A percentile compares a stretch with the other conserved stretches of the same genome.
Conservation (phyloP, 169 alveolate genomes). For the Plasmodium billcollinsi region DNA sequence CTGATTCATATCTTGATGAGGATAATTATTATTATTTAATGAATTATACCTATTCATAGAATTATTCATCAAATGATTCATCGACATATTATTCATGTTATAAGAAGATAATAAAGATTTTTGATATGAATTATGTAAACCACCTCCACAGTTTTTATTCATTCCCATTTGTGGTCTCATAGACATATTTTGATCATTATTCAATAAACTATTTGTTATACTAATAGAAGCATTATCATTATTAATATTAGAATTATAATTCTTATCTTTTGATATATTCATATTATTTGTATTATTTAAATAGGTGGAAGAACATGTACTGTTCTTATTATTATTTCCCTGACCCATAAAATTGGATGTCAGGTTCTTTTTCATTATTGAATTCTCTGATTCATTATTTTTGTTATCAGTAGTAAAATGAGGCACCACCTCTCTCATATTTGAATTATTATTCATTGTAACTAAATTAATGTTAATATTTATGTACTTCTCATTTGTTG, state of each 20-base stretch:
- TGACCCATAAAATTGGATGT: slow-evolving; percentile 23
- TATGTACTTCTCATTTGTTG: slow-evolving; percentile 2
- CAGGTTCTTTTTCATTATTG: slow-evolving; percentile 10
- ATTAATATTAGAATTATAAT: background rate
- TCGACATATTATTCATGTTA: slow-evolving; percentile 30
- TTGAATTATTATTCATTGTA: slow-evolving; percentile 20
- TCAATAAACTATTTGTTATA: slow-evolving; percentile 57
- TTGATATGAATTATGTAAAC: slow-evolving; percentile 38
- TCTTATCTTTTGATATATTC: background rate
- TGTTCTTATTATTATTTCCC: slow-evolving; percentile 9
- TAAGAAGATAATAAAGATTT: slow-evolving; percentile 38
- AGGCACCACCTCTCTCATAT: slow-evolving; percentile 19
- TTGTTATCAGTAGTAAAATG: background rate
- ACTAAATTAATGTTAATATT: background rate
- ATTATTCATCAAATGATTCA: slow-evolving; percentile 9
- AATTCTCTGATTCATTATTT: slow-evolving; percentile 24
- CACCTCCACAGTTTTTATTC: slow-evolving; percentile 44
- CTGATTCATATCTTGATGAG: slow-evolving; percentile 56
- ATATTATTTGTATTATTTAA: slow-evolving; percentile 11
- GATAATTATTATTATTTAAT: slow-evolving; percentile 17
- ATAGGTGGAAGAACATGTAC: background rate
- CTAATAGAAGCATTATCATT: slow-evolving; percentile 29
- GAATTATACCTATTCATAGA: slow-evolving; percentile 37
- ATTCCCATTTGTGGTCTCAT: slow-evolving; percentile 52
- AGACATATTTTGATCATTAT: slow-evolving; percentile 37